Conservation (phyloP, 805 yeast genomes). For the Teunomyces stri region DNA sequence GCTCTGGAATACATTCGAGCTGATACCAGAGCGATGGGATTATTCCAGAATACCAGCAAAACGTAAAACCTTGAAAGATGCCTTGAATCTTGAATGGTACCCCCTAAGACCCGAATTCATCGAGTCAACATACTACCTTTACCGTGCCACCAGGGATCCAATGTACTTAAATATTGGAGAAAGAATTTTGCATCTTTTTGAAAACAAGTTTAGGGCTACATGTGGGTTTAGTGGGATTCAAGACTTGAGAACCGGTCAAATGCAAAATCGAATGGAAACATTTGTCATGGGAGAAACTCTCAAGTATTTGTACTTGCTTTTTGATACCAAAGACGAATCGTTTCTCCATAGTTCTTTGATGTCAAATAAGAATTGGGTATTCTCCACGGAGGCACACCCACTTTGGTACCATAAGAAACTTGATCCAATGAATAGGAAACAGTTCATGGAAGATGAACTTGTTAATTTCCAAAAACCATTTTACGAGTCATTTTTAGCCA, state of each 20-base stretch:
- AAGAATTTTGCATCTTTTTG: conserved; percentile 54
- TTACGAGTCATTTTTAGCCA: conserved; percentile 9
- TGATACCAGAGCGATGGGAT: conserved; percentile 88
- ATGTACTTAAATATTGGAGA: conserved; percentile 75
- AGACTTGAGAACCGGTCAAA: conserved; percentile 59
- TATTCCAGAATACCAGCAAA: conserved; percentile 9
- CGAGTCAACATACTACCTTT: conserved; percentile 82
- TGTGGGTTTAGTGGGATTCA: conserved; percentile 85
- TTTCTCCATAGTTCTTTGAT: conserved; percentile 32
- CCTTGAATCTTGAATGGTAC: conserved; percentile 77
- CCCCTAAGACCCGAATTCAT: conserved; percentile 90
- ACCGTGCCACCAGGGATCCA: conserved; percentile 83
- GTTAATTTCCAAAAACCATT: conserved; percentile 6
- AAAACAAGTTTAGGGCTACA: conserved; percentile 48
- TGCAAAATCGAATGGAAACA: conserved; percentile 85
- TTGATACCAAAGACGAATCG: conserved; percentile 60
- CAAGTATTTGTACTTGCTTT: conserved; percentile 76
- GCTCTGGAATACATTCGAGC: conserved; percentile 76
- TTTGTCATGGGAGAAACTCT: conserved; percentile 86
- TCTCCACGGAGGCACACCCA: conserved; percentile 92
- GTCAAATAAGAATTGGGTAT: conserved; percentile 49
- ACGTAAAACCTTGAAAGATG: conserved; percentile 15
- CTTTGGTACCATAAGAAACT: conserved; percentile 56
- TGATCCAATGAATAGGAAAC: conserved; percentile 6
- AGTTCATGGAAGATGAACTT: conserved; percentile 7